These are phyloP conservation scores for Fusarium sp. DNA, from an alignment of 2,329 filamentous ascomycete genomes.

Conservation along the genomic window DNA sequence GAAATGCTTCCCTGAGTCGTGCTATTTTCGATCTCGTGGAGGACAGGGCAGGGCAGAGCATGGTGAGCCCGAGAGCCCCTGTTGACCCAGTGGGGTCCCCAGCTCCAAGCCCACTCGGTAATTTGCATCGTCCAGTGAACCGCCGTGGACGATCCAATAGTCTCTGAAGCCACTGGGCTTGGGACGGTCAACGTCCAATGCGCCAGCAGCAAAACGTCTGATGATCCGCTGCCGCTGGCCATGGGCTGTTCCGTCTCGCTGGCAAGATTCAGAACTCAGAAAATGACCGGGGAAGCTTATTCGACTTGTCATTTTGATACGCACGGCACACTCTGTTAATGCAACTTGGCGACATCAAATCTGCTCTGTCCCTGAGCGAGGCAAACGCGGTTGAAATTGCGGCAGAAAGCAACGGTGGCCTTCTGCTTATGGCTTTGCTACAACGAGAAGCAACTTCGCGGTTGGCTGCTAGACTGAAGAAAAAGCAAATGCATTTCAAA, in stretches of 20 bases:
- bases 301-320: conserved; percentile 5
- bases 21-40: conserved; percentile 9
- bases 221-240: background rate
- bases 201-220: conserved; percentile 13
- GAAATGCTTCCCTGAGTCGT: conserved; percentile 3
- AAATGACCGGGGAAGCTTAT: background rate
- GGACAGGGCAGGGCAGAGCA: conserved; percentile 4
- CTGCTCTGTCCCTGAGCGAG: background rate
- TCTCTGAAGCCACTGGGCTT: conserved; percentile 11
- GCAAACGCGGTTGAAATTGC: background rate
- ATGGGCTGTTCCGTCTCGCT: conserved; percentile 4
- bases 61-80: conserved; percentile 11
- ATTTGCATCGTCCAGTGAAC: conserved; percentile 19
- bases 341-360: background rate
- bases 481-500: conserved; percentile 20
- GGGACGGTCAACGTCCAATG: conserved; percentile 2
- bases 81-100: conserved; percentile 12
- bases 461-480: background rate
- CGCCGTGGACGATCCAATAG: conserved; percentile 22
- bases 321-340: background rate
- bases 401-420: background rate
- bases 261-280: conserved; percentile 5
- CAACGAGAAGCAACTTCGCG: background rate
- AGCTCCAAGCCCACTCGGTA: conserved; percentile 12
- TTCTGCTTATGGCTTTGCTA: background rate